A percentile compares a stretch with the other conserved stretches of the same genome.
Evolutionary conservation across 2,329 filamentous ascomycete species (phyloP).

Genomic region (Chrysoporthe puriensis): DNA sequence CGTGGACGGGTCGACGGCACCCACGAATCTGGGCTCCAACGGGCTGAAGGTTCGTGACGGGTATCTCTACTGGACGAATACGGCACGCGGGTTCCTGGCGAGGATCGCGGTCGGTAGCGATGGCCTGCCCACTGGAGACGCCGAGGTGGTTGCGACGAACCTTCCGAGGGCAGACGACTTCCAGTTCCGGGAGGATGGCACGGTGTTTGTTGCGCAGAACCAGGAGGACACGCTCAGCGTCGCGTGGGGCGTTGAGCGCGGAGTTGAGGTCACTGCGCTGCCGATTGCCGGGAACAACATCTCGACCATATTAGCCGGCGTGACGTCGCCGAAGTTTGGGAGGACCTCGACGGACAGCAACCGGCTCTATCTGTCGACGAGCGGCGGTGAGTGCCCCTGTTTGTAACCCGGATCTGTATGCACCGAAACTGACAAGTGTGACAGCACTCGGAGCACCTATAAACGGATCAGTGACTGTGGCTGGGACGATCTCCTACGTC

Average conservation of each 20-base stretch:
- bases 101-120: constrained; percentile 8
- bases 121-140: constrained; percentile 6
- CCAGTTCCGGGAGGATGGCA: constrained; percentile 14
- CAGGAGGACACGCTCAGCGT: constrained; percentile 17
- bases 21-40: constrained; percentile 34
- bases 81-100: constrained; percentile 21
- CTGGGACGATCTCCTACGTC: constrained; percentile 20
- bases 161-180: constrained; percentile 20
- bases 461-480: constrained; percentile 17
- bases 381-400: constrained; percentile 14
- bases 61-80: constrained; percentile 37
- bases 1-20: constrained; percentile 14
- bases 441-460: constrained; percentile 15
- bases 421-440: background rate
- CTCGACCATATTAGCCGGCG: constrained; percentile 19
- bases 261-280: background rate
- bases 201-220: constrained; percentile 16
- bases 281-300: constrained; percentile 14
- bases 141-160: constrained; percentile 10
- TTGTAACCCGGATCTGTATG: background rate
- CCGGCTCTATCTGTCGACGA: constrained; percentile 21
- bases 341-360: constrained; percentile 16
- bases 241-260: background rate
- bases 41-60: constrained; percentile 35
- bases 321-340: constrained; percentile 22